These are phyloP conservation scores for Lojkania enalia DNA, from an alignment of 2,329 filamentous ascomycete genomes.

Conservation along the genomic window DNA sequence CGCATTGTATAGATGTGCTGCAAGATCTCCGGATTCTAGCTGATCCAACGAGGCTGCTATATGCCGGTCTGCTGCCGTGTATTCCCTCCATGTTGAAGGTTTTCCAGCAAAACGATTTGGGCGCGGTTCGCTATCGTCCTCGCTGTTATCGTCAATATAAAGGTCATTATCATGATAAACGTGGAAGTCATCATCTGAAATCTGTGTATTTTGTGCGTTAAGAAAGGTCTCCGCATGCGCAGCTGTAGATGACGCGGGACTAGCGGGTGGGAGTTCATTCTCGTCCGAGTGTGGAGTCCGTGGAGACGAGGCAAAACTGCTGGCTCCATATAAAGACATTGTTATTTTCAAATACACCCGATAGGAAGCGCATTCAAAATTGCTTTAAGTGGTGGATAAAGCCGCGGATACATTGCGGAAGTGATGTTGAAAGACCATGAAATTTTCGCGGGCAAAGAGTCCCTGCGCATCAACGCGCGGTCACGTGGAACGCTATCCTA, in stretches of 20 bases:
- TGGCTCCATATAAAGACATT: constrained; percentile 45
- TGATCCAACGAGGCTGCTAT: constrained; percentile 66
- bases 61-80: constrained; percentile 65
- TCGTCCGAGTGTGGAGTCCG: not conserved
- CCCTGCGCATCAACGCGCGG: too few species aligned
- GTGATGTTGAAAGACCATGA: too few species aligned
- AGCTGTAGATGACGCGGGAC: not conserved
- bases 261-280: not conserved
- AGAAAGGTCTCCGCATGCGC: too few species aligned
- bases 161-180: constrained; percentile 2
- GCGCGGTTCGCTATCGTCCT: constrained; percentile 22
- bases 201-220: not conserved
- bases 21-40: constrained; percentile 67
- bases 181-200: not conserved
- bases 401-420: too few species aligned
- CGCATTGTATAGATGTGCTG: constrained; percentile 77
- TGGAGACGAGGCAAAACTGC: not conserved
- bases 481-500: too few species aligned
- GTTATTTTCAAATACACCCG: constrained; percentile 26
- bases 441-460: too few species aligned
- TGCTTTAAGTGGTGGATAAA: too few species aligned
- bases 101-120: constrained; percentile 75
- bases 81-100: constrained; percentile 65
- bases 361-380: too few species aligned
- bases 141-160: constrained; percentile 16